Base-by-base conservation (phyloP, 371 early-diverging fungal species). In the Zopfochytrium polystomum region DNA sequence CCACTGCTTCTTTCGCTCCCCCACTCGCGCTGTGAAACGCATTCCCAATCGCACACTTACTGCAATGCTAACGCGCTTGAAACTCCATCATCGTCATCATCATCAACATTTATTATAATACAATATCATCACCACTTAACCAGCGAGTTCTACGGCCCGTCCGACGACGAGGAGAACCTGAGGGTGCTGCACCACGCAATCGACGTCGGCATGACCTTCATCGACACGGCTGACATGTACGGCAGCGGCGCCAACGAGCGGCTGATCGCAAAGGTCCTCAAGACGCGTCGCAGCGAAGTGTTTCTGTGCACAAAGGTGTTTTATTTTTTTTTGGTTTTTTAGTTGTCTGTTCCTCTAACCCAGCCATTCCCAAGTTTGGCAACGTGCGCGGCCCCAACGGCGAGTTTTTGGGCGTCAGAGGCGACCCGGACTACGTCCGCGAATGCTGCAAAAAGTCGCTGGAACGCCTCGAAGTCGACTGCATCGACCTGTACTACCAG, bases 401-500 rank as follows among this genome's bases (percentile, higher is more conserved):
- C 22, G 52, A 11, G 13, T 6, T 30, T 5, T 4, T 48, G 22
- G 50, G 18, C 22, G 52, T 78, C 29, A 26, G 56, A 46, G 82
- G 85, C 2, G 66, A 52, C 0, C 79, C 80, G 3, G 81, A 81
- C 15, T 82, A 85, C 58, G 80, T 85, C 22, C 75, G 68, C 30
- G 43, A 72, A 55, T 58, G 71, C 2, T 79, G 77, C 47, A 69
- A 82, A 5, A 71, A 62, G 2, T 79, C 78, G 13, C 62, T 82
- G 6, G 62, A 79, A 48, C 46, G 83, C 33, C 70, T 80, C 11
- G 77, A 77, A 5, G 64, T 75, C 18, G 80, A 81, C 52, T 50
- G 43, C 43, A 81, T 85, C 52, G 85, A 85, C 60, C 67, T 84
- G 31, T 85, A 83, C 60, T 70, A 63, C 58, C 64, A 62, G 45